These are phyloP conservation scores for Blastocladiella britannica DNA, from an alignment of 192 early-diverging fungal genomes.

Conservation along the genomic window DNA sequence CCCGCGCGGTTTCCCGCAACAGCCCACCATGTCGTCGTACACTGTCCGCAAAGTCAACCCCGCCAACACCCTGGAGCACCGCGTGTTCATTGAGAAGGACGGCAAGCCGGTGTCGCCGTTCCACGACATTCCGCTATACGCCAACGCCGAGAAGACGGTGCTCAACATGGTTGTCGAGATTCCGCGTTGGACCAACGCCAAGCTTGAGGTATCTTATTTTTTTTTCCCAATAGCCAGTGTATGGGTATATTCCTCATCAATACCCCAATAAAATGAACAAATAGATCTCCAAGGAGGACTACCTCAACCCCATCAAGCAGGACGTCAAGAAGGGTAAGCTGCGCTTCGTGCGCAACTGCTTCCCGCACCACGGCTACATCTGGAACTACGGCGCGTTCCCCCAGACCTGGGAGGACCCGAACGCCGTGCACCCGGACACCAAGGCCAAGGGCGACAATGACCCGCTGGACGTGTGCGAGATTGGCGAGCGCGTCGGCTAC, in stretches of 20 bases:
- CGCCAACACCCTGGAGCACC: conserved; percentile 72
- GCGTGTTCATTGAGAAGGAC: conserved; percentile 67
- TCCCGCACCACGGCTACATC: conserved; percentile 99
- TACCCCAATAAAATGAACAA: not conserved
- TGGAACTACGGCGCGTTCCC: conserved; percentile 99
- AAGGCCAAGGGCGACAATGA: conserved; percentile 93
- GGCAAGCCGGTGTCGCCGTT: conserved; percentile 79
- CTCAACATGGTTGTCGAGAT: conserved; percentile 99
- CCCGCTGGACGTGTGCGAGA: conserved; percentile 94
- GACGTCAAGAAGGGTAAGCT: conserved; percentile 99
- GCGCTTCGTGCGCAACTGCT: conserved; percentile 92
- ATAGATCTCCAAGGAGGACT: conserved; percentile 83
- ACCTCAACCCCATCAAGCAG: conserved; percentile 97
- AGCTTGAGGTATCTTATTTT: conserved; percentile 67
- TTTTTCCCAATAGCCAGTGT: too few species aligned
- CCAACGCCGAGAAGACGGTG: conserved; percentile 72
- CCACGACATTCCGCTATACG: conserved; percentile 95
- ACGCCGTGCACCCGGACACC: conserved; percentile 70
- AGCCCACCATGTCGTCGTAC: conserved; percentile 36
- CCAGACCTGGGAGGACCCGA: conserved; percentile 99
- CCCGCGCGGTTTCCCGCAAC: too few species aligned
- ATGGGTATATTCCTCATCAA: too few species aligned
- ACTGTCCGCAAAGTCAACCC: conserved; percentile 65
- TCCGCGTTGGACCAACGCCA: conserved; percentile 97
- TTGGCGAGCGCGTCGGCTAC: conserved; percentile 82